These are phyloP conservation scores for Grifola frondosa DNA, from an alignment of 1,284 basidiomycete genomes.

Conservation along the genomic window DNA sequence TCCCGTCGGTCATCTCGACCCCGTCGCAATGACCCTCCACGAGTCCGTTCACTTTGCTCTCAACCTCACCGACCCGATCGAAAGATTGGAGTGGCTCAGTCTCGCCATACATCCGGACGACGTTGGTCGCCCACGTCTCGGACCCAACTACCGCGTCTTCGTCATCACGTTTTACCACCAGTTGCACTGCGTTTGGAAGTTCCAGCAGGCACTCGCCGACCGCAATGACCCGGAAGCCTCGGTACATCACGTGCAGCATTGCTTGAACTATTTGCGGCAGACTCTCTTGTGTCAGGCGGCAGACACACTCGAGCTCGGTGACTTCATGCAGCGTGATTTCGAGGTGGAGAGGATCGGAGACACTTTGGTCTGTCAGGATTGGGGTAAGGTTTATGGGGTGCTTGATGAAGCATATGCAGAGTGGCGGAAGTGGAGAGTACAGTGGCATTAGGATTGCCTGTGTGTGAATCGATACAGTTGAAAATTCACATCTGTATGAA, in stretches of 20 bases:
- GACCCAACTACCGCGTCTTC: conserved; percentile 25
- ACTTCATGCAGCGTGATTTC: conserved; percentile 40
- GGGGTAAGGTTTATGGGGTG: conserved; percentile 39
- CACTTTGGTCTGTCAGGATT: conserved; percentile 48
- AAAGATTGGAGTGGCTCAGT: conserved; percentile 18
- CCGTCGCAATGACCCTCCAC: conserved; percentile 16
- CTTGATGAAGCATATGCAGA: conserved; percentile 7
- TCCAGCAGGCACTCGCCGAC: conserved; percentile 23
- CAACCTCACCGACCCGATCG: not conserved
- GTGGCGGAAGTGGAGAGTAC: conserved; percentile 7
- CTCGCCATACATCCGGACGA: conserved; percentile 15
- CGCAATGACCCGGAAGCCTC: conserved; percentile 11
- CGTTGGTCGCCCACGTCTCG: conserved; percentile 22
- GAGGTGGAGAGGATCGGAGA: conserved; percentile 36
- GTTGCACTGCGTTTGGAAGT: conserved; percentile 33
- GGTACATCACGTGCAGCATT: conserved; percentile 40
- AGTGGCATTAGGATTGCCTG: too few relatives aligned
- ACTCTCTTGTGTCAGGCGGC: conserved; percentile 42
- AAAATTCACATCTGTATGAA: too few relatives aligned
- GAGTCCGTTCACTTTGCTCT: conserved; percentile 23
- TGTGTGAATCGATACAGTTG: too few relatives aligned
- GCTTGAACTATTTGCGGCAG: conserved; percentile 45
- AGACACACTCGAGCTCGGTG: conserved; percentile 45
- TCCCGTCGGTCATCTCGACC: not conserved
- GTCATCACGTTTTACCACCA: conserved; percentile 35